Conservation (phyloP, 2,329 filamentous ascomycete genomes). For the Neofusicoccum ribis region DNA sequence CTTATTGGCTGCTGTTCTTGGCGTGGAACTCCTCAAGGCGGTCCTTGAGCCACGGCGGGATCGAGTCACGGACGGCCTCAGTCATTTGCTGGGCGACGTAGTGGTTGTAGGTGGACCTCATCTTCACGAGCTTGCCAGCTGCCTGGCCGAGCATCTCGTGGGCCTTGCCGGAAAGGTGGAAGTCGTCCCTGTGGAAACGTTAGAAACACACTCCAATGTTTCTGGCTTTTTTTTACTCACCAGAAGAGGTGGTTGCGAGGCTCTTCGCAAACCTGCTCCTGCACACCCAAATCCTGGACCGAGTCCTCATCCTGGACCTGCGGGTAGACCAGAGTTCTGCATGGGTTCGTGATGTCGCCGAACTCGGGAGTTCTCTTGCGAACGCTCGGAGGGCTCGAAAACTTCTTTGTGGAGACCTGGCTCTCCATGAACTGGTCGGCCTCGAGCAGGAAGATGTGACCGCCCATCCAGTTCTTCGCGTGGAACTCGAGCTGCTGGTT, state of each 20-base stretch:
- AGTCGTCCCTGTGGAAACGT: constrained; percentile 31
- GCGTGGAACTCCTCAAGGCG: constrained; percentile 18
- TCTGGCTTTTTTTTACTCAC: constrained; percentile 23
- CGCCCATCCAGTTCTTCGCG: constrained; percentile 33
- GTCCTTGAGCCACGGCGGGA: constrained; percentile 20
- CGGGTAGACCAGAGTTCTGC: constrained; percentile 26
- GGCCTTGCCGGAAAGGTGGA: constrained; percentile 36
- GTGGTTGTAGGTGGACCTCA: constrained; percentile 16
- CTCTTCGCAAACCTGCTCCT: constrained; percentile 28
- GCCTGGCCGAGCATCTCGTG: constrained; percentile 24
- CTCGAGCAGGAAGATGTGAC: constrained; percentile 36
- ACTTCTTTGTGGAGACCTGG: constrained; percentile 33
- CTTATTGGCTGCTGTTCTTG: constrained; percentile 19
- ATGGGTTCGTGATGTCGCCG: constrained; percentile 35
- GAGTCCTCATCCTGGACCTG: constrained; percentile 17
- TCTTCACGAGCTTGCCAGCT: constrained; percentile 17
- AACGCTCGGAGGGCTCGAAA: constrained; percentile 30
- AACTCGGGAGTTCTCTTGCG: constrained; percentile 36
- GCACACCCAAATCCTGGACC: constrained; percentile 20
- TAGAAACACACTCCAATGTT: background rate
- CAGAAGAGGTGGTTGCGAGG: constrained; percentile 37
- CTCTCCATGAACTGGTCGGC: constrained; percentile 35
- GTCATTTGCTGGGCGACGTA: constrained; percentile 18
- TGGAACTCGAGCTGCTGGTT: constrained; percentile 33
- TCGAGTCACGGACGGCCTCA: constrained; percentile 17